Base-by-base conservation (phyloP, 106 monocot species). In the Allium sativum region DNA sequence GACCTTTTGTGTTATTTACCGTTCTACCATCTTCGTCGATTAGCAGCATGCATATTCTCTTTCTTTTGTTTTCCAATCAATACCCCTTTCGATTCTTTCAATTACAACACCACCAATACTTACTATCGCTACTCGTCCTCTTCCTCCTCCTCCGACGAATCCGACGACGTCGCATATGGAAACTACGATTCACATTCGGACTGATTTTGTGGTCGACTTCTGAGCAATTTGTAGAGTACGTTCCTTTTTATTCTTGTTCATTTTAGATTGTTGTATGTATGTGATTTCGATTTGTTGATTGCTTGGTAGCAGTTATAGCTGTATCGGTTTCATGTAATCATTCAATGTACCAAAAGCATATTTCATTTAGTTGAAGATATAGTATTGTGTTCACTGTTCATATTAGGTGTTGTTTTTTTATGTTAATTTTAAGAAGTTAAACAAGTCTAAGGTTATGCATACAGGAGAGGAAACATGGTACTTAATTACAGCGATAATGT, bases 1-100 rank as follows among this genome's bases (percentile, higher is more conserved):
- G 69, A 72, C 45, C 71, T 81, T 18, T 61, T 85, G 64, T 81
- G 67, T 61, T 81, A 72, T 53, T 46, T 78, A 15, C 85, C 81
- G 48, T 59, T 81, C 56, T 61, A 67, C 62, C 68, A 73, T 48
- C 81, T 81, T 72, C 72, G 77, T 71, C 74, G 81, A 64, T 65
- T 85, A 68, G 75, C 77, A 53, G 42, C 70, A 55, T 65, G 71
- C 66, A 9, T 84, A 55, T 79, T 76, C 72, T 75, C 85, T 55
- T 81, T 81, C 81, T 72, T 81, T 54, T 81, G 80, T 56, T 48
- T 77, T 62, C 81, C 77, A 44, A 11, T 64, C 21, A 31, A 31
- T 31, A 18, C 19, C 20, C 45, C 54, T 45, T 42, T 40, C 48
- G 42, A 53, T 40, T 43, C 13, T 43, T 42, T 13, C 46, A 45